These are phyloP conservation scores for Articulospora tetracladia DNA, from an alignment of 495 filamentous ascomycete genomes.

Conservation along the genomic window DNA sequence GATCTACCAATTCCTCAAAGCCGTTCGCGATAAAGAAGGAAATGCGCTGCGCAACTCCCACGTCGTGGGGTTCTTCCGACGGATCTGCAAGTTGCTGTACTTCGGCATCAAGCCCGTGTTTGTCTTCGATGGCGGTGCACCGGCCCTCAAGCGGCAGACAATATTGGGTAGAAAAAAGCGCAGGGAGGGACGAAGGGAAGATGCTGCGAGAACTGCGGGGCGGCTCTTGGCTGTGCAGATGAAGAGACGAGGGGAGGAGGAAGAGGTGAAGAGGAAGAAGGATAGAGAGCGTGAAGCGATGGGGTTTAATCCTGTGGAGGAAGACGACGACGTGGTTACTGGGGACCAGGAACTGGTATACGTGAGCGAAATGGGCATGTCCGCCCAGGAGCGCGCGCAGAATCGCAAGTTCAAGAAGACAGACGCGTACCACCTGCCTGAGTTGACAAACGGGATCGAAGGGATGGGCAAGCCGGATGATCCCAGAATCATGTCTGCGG, in stretches of 20 bases:
- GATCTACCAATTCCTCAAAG: slow-evolving; percentile 99
- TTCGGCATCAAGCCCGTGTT: slow-evolving; percentile 97
- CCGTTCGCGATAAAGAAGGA: slow-evolving; percentile 96
- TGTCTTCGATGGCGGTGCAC: slow-evolving; percentile 96
- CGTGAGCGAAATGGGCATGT: slow-evolving; percentile 83
- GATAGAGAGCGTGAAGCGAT: slow-evolving; percentile 25
- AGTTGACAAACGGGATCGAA: slow-evolving; percentile 68
- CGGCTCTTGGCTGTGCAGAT: slow-evolving; percentile 90
- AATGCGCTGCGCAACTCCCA: slow-evolving; percentile 95
- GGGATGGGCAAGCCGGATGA: slow-evolving; percentile 89
- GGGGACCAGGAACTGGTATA: slow-evolving; percentile 70
- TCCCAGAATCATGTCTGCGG: slow-evolving; percentile 88
- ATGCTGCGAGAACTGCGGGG: slow-evolving; percentile 86
- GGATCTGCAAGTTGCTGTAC: slow-evolving; percentile 95
- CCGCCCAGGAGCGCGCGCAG: slow-evolving; percentile 65
- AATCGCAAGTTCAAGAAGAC: slow-evolving; percentile 81
- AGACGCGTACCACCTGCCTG: slow-evolving; percentile 91
- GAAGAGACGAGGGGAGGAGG: slow-evolving; percentile 82
- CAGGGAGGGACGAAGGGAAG: slow-evolving; percentile 84
- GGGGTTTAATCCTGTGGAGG: slow-evolving; percentile 23
- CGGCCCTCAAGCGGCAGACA: slow-evolving; percentile 85
- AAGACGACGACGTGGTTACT: slow-evolving; percentile 62
- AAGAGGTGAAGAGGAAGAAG: slow-evolving; percentile 59
- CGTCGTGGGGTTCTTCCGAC: slow-evolving; percentile 93
- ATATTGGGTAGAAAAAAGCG: slow-evolving; percentile 73